phyloP scores from a whole-genome alignment of 352 stramenopile species.

The Globisporangium irregulare region DNA sequence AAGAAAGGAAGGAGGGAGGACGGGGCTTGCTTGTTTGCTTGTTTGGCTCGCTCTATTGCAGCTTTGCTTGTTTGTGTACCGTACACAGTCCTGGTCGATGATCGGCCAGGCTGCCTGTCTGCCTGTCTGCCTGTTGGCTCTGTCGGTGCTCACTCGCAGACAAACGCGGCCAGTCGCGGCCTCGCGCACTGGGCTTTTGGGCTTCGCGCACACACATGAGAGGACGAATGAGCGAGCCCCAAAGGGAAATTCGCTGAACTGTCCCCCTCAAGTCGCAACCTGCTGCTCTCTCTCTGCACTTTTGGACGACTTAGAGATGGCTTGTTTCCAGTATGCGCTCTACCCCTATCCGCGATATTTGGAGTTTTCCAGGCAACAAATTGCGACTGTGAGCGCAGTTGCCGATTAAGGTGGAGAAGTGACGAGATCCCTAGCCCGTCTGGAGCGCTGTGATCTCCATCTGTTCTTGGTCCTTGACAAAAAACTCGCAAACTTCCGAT shows the following conservation, averaged over 20 bases:
- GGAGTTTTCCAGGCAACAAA: neutral
- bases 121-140: neutral
- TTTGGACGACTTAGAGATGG: neutral
- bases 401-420: neutral
- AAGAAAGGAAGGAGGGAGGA: neutral
- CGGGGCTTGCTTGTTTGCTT: neutral
- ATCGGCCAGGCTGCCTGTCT: neutral
- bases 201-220: neutral
- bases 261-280: neutral
- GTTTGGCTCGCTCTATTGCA: slow-evolving; percentile 5
- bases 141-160: neutral
- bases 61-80: neutral
- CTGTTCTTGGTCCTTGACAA: neutral
- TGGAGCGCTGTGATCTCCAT: neutral
- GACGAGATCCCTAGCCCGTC: neutral
- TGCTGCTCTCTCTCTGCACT: neutral
- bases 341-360: neutral
- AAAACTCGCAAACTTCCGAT: neutral
- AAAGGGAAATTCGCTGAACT: neutral
- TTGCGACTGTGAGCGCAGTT: neutral
- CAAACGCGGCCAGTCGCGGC: neutral
- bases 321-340: neutral
- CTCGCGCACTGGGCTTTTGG: slow-evolving; percentile 4
- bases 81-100: neutral
- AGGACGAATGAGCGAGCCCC: neutral